Evolutionary conservation across 2,329 filamentous ascomycete genomes (phyloP).

Genomic region (Endoconidiophora polonica): DNA sequence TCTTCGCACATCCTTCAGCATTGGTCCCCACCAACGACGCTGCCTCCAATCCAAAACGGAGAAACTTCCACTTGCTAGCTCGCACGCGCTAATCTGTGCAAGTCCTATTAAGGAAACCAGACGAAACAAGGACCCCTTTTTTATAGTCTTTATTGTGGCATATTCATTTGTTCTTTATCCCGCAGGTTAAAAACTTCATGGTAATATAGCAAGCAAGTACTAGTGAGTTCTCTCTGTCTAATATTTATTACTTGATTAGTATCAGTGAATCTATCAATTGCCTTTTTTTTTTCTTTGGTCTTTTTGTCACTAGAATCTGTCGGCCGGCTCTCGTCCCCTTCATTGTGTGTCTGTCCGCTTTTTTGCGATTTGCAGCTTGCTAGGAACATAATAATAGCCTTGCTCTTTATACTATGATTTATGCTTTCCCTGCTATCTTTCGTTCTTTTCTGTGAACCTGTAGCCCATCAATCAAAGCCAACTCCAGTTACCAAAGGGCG

Average conservation of each 20-base stretch:
- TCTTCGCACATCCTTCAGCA: too few species aligned
- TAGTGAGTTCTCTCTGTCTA: too few species aligned
- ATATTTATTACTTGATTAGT: too few species aligned
- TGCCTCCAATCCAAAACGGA: too few species aligned
- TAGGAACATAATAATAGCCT: neutral
- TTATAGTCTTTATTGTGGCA: neutral
- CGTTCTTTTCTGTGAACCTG: neutral
- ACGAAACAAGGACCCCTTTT: conserved; percentile 1
- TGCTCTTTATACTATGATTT: neutral
- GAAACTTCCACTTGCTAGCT: too few species aligned
- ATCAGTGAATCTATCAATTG: neutral
- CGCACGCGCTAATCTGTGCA: conserved; percentile 1
- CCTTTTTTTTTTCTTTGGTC: neutral
- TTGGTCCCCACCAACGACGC: too few species aligned
- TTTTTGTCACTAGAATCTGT: too few species aligned
- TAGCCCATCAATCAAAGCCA: neutral
- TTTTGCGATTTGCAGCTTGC: neutral
- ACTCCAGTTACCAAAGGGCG: too few species aligned
- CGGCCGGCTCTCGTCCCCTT: neutral
- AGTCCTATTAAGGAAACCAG: conserved; percentile 2
- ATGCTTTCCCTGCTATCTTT: neutral
- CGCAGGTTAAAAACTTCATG: too few species aligned
- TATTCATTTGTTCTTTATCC: neutral
- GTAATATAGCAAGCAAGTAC: too few species aligned
- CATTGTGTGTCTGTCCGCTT: neutral